A percentile compares a stretch with the other conserved stretches of the same genome.
These are phyloP conservation scores for Solanum commersonii DNA, from an alignment of 257 asterid species.

Conservation along the genomic window DNA sequence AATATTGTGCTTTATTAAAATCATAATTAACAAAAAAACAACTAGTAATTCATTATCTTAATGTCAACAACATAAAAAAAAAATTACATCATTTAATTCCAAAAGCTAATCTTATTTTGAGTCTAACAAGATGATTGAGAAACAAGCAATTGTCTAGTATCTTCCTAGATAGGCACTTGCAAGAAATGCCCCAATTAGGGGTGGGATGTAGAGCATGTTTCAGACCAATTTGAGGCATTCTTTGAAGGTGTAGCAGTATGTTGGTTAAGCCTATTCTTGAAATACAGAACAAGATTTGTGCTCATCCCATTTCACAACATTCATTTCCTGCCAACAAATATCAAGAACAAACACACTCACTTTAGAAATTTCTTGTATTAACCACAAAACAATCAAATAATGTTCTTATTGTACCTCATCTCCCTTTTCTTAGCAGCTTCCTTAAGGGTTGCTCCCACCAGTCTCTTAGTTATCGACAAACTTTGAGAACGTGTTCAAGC, in stretches of 20 bases:
- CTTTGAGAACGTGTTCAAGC: too few species aligned
- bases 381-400: too few species aligned
- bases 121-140: constrained; percentile 32
- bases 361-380: too few species aligned
- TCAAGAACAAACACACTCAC: neutral
- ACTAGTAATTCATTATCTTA: neutral
- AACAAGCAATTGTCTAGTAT: constrained; percentile 58
- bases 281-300: neutral
- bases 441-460: too few species aligned
- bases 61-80: too few species aligned
- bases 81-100: neutral
- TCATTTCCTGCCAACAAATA: neutral
- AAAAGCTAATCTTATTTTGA: too few species aligned
- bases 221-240: constrained; percentile 54
- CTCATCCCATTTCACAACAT: neutral
- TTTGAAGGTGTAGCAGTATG: constrained; percentile 44
- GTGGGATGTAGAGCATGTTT: constrained; percentile 60
- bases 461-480: too few species aligned
- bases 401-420: too few species aligned
- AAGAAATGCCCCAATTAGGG: constrained; percentile 57
- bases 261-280: constrained; percentile 27
- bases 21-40: neutral
- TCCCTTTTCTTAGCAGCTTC: too few species aligned
- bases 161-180: constrained; percentile 73
- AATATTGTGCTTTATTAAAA: neutral